Conservation (phyloP, 2,329 filamentous ascomycete genomes). For the Nemania bipapillata region DNA sequence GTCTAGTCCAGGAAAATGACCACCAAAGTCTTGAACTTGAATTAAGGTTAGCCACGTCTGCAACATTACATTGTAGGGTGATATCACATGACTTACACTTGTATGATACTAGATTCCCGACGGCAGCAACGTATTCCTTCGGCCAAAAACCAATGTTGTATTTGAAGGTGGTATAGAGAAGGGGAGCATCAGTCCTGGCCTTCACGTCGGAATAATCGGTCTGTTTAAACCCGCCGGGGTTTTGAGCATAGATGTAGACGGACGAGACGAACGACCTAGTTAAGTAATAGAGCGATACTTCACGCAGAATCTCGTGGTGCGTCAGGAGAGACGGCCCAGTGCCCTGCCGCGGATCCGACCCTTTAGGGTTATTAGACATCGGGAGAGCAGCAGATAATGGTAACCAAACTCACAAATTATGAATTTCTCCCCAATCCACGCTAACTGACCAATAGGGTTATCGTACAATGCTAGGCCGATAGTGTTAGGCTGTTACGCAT, state of each 20-base stretch:
- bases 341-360: slow-evolving; percentile 28
- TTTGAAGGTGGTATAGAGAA: slow-evolving; percentile 20
- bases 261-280: slow-evolving; percentile 19
- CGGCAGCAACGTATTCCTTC: slow-evolving; percentile 17
- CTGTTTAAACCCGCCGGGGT: slow-evolving; percentile 8
- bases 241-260: slow-evolving; percentile 22
- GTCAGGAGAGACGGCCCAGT: slow-evolving; percentile 19
- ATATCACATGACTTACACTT: slow-evolving; percentile 16
- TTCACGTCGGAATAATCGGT: slow-evolving; percentile 17
- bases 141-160: slow-evolving; percentile 31
- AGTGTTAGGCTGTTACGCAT: slow-evolving; percentile 16
- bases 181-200: slow-evolving; percentile 20
- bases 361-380: slow-evolving; percentile 9
- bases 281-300: slow-evolving; percentile 21
- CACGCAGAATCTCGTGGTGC: slow-evolving; percentile 17
- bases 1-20: slow-evolving; percentile 28
- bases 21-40: slow-evolving; percentile 27
- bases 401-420: slow-evolving; percentile 13
- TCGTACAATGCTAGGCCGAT: slow-evolving; percentile 25
- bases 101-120: slow-evolving; percentile 25
- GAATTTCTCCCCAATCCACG: slow-evolving; percentile 24
- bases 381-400: background rate
- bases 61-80: background rate
- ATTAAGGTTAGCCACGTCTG: slow-evolving; percentile 7
- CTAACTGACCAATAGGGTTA: slow-evolving; percentile 23